Percentiles rank a stretch among this genome's conserved stretches.
These are phyloP conservation scores for Ustilago shanxiensis DNA, from an alignment of 1,284 basidiomycete species.

Conservation along the genomic window DNA sequence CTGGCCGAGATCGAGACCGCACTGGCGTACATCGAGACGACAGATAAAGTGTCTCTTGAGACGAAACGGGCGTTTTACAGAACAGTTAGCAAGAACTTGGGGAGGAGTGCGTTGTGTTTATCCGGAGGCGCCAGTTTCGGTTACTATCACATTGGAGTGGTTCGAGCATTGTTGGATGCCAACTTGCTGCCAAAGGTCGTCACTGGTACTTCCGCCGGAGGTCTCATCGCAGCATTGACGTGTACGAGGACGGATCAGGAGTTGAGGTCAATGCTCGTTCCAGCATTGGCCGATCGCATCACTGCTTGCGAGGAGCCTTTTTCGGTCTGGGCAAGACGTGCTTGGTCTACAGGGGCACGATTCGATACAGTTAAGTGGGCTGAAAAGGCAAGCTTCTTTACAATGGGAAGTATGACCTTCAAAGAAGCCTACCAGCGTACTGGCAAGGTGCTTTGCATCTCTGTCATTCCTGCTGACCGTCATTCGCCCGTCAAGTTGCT, in stretches of 20 bases:
- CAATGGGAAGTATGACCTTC: slow-evolving; percentile 93
- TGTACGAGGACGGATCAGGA: slow-evolving; percentile 93
- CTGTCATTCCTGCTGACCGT: slow-evolving; percentile 92
- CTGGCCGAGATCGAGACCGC: slow-evolving; percentile 58
- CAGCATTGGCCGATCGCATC: slow-evolving; percentile 79
- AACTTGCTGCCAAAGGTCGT: slow-evolving; percentile 89
- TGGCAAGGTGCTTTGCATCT: slow-evolving; percentile 89
- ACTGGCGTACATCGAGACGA: slow-evolving; percentile 52
- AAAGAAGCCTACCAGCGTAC: slow-evolving; percentile 93
- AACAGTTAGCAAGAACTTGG: slow-evolving; percentile 86
- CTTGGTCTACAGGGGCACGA: slow-evolving; percentile 88
- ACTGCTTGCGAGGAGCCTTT: slow-evolving; percentile 87
- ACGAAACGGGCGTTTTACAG: slow-evolving; percentile 95
- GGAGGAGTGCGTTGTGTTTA: slow-evolving; percentile 89
- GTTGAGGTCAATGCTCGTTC: slow-evolving; percentile 76
- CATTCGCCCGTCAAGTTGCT: slow-evolving; percentile 91
- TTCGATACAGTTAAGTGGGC: slow-evolving; percentile 95
- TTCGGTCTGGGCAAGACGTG: slow-evolving; percentile 79
- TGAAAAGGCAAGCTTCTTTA: slow-evolving; percentile 81
- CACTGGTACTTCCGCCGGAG: slow-evolving; percentile 90
- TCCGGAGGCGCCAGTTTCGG: slow-evolving; percentile 95
- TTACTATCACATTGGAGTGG: slow-evolving; percentile 88
- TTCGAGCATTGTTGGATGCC: slow-evolving; percentile 90
- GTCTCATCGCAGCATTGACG: slow-evolving; percentile 77
- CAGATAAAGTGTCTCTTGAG: slow-evolving; percentile 77